Conservation (phyloP, 163 green algal species). For the Scenedesmus sp. region DNA sequence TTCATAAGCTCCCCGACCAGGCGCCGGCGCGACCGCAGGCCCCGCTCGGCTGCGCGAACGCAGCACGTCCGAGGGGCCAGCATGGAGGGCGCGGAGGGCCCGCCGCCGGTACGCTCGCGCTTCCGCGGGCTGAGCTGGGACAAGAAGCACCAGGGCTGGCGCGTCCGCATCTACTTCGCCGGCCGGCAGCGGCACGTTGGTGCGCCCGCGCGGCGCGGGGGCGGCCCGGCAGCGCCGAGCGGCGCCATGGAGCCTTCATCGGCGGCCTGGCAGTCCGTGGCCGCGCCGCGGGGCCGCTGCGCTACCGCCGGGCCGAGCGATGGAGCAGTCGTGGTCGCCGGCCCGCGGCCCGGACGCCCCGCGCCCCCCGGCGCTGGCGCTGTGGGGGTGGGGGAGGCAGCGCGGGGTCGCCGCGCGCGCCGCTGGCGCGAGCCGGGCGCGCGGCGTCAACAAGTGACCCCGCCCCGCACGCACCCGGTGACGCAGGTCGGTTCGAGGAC, state of each 20-base stretch:
- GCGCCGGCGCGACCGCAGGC: too few relatives aligned
- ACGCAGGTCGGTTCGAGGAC: conserved; percentile 27
- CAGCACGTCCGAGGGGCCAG: too few relatives aligned
- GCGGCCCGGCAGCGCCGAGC: too few relatives aligned
- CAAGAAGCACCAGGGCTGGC: conserved; percentile 29
- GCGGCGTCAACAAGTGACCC: background rate
- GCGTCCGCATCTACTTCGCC: conserved; percentile 20
- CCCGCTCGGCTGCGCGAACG: too few relatives aligned
- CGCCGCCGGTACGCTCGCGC: conserved; percentile 4
- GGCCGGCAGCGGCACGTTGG: conserved; percentile 35
- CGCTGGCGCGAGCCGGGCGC: background rate
- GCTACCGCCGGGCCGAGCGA: too few relatives aligned
- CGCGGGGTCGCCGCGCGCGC: background rate
- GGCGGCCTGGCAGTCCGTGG: too few relatives aligned
- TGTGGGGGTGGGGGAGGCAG: background rate
- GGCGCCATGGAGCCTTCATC: too few relatives aligned
- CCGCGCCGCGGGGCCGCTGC: too few relatives aligned
- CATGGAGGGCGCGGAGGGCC: too few relatives aligned
- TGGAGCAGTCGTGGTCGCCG: background rate
- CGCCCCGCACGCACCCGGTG: background rate
- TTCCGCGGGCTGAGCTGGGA: conserved; percentile 33
- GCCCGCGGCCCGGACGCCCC: too few relatives aligned
- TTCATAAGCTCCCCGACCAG: too few relatives aligned
- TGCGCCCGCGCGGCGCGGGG: too few relatives aligned
- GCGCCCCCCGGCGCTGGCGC: background rate